phyloP scores from a whole-genome alignment of 2,329 filamentous ascomycete genomes.

The Acephala macrosclerotiorum region DNA sequence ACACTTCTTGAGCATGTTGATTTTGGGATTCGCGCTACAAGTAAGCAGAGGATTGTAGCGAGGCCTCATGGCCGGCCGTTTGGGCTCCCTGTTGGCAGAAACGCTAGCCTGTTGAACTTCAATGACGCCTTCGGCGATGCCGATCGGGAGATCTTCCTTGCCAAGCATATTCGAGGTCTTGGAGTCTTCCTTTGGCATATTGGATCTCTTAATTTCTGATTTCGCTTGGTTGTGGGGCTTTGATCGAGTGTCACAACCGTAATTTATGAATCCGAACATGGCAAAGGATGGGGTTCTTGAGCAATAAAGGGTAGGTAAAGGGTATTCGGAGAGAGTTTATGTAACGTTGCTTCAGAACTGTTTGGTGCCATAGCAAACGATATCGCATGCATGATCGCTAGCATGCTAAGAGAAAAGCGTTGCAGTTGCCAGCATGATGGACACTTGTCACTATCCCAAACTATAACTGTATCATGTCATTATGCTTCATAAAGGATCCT shows the following conservation, averaged over 20 bases:
- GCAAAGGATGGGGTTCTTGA: background rate
- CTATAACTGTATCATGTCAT: background rate
- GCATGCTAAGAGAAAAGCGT: background rate
- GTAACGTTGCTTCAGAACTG: background rate
- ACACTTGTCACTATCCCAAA: background rate
- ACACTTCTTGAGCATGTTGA: background rate
- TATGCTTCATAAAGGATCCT: background rate
- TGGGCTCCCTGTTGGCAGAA: background rate
- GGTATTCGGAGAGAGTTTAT: background rate
- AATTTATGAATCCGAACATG: background rate
- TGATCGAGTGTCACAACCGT: too few relatives aligned
- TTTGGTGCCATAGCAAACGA: background rate
- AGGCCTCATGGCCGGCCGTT: background rate
- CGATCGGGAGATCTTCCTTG: background rate
- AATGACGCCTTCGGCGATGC: background rate
- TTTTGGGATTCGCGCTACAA: background rate
- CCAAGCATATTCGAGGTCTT: background rate
- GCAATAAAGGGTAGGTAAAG: background rate
- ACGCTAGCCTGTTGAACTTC: background rate
- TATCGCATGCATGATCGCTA: background rate
- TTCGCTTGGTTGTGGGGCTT: too few relatives aligned
- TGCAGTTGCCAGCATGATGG: background rate
- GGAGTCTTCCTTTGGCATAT: background rate
- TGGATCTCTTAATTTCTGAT: too few relatives aligned
- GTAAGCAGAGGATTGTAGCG: background rate